Base-by-base conservation (phyloP, 768 basidiomycete species). In the Daedaleopsis nitida region DNA sequence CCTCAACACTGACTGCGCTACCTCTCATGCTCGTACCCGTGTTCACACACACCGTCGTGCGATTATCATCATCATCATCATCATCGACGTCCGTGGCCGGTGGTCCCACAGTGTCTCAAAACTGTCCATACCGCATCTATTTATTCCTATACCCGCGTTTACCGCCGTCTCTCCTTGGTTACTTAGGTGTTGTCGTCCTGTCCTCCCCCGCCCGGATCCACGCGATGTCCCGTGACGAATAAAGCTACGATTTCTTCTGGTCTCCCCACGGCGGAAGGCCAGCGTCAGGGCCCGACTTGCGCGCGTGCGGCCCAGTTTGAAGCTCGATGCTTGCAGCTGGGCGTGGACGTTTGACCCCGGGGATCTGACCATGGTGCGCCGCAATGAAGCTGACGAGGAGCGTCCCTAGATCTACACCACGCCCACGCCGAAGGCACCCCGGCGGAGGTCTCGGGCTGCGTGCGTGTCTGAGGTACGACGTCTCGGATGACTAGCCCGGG, bases 91-190 rank as follows among this genome's bases (percentile, higher is more conserved):
- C 45, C 45, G 10, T 1, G 45, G 11, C 45, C 19, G 45, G 10
- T 6, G 17, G 45, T 23, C n/a, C 17, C 47, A 27, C 50, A 55
- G 50, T 44, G 45, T 50, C 60, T 44, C 57, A 63, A 60, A 55
- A 57, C 37, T 61, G 52, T 49, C 49, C 52, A 52, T 52, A 51
- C 55, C 65, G 58, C 67, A 62, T 42, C 57, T 65, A 59, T 67
- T 65, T 61, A 59, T 63, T 16, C 32, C 43, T 61, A 59, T 59
- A 60, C 58, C 58, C 58, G 54, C 50, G 19, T 39, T 44, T 43
- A 24, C 44, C 39, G 32, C 27, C 27, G 27, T 32, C 37, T 43
- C 53, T 58, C 45, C 17, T 52, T 54, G 52, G 42, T 21, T 39
- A 21, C 37, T 24, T 50, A 23, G 56, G 51, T 58, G 58, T 59